These are phyloP conservation scores for Sporothrix globosa DNA, from an alignment of 2,329 filamentous ascomycete genomes.

Conservation along the genomic window DNA sequence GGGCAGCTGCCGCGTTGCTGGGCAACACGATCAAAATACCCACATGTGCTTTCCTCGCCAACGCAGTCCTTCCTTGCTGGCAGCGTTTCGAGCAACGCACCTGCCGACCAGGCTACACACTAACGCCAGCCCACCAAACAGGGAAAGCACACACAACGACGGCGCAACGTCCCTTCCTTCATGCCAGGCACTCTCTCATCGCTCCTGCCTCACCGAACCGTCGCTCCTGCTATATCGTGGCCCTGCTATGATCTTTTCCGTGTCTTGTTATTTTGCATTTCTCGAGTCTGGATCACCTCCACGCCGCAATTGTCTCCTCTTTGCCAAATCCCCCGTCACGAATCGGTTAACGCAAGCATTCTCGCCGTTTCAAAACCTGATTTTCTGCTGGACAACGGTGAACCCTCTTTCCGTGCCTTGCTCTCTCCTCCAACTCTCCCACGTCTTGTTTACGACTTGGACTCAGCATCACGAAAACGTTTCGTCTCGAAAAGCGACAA, in stretches of 20 bases:
- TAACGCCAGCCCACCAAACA: slow-evolving; percentile 14
- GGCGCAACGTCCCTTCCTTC: slow-evolving; percentile 26
- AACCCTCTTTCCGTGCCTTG: background rate
- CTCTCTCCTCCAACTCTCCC: background rate
- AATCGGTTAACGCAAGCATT: background rate
- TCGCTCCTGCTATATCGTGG: slow-evolving; percentile 22
- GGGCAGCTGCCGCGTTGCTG: slow-evolving; percentile 25
- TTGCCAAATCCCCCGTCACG: background rate
- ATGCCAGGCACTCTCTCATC: slow-evolving; percentile 11
- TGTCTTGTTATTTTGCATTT: slow-evolving; percentile 25
- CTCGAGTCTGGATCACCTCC: slow-evolving; percentile 7
- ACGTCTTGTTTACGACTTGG: slow-evolving; percentile 8
- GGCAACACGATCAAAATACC: slow-evolving; percentile 28
- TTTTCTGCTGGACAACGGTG: slow-evolving; percentile 1
- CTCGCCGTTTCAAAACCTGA: slow-evolving; percentile 14
- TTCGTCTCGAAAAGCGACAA: background rate
- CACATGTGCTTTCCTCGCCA: slow-evolving; percentile 20
- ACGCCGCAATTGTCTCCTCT: slow-evolving; percentile 1
- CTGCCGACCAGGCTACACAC: slow-evolving; percentile 6
- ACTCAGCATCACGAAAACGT: background rate
- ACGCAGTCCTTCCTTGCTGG: slow-evolving; percentile 8
- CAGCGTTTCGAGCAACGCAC: slow-evolving; percentile 19
- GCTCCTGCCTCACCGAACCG: slow-evolving; percentile 14
- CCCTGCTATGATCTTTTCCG: slow-evolving; percentile 18
- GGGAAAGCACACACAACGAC: slow-evolving; percentile 1